These are phyloP conservation scores for Fistulina hepatica DNA, from an alignment of 1,284 basidiomycete genomes.

Conservation along the genomic window DNA sequence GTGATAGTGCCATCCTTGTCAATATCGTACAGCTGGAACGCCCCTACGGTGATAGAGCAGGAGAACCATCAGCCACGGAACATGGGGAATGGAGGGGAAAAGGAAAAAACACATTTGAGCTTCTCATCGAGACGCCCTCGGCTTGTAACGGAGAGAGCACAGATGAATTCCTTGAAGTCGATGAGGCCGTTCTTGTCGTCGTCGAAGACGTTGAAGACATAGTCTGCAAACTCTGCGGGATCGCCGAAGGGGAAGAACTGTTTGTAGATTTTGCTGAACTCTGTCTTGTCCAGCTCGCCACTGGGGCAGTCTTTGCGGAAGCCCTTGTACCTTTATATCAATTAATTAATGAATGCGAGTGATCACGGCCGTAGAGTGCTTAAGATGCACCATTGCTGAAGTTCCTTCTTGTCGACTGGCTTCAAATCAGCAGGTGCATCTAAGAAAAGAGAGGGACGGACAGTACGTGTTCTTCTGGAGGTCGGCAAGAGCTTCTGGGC, in stretches of 20 bases:
- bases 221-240: slow-evolving; percentile 93
- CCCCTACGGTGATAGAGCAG: slow-evolving; percentile 54
- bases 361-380: slow-evolving; percentile 2
- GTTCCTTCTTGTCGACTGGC: slow-evolving; percentile 97
- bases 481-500: slow-evolving; percentile 89
- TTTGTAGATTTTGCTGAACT: slow-evolving; percentile 98
- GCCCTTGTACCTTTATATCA: slow-evolving; percentile 79
- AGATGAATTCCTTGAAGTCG: slow-evolving; percentile 99
- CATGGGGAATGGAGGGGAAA: slow-evolving; percentile 1
- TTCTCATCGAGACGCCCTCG: slow-evolving; percentile 95
- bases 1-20: slow-evolving; percentile 96
- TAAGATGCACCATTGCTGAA: slow-evolving; percentile 83
- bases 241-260: slow-evolving; percentile 99
- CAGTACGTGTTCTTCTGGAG: slow-evolving; percentile 99
- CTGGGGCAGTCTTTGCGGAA: slow-evolving; percentile 99
- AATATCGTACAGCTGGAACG: slow-evolving; percentile 99
- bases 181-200: slow-evolving; percentile 93
- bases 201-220: slow-evolving; percentile 98
- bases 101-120: slow-evolving; percentile 73
- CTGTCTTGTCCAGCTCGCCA: slow-evolving; percentile 91
- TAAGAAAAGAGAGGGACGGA: slow-evolving; percentile 33
- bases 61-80: slow-evolving; percentile 11
- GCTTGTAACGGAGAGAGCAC: slow-evolving; percentile 90
- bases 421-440: slow-evolving; percentile 14
- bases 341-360: slow-evolving; percentile 2